phyloP scores from a whole-genome alignment of 176 grass and related monocot species.

The Aegilops bicornis region DNA sequence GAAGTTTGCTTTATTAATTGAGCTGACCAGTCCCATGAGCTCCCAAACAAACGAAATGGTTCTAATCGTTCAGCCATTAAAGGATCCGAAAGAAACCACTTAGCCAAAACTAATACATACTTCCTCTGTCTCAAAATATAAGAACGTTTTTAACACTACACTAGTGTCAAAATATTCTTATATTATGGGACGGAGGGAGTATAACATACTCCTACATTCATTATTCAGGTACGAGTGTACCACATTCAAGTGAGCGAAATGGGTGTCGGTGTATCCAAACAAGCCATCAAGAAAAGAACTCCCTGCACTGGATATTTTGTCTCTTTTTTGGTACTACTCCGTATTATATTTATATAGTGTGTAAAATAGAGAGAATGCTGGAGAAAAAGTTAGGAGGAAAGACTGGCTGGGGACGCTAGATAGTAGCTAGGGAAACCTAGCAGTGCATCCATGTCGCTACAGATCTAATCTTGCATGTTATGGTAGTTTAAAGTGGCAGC shows the following conservation, averaged over 20 bases:
- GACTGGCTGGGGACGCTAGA: background rate
- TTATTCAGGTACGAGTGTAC: background rate
- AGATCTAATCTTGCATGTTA: background rate
- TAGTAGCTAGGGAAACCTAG: background rate
- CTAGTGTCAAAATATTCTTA: too few species aligned
- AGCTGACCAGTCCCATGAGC: background rate
- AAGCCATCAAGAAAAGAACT: background rate
- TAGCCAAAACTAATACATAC: too few species aligned
- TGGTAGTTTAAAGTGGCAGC: constrained; percentile 16
- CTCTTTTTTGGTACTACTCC: background rate
- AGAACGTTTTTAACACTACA: too few species aligned
- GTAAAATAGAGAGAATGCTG: constrained; percentile 14
- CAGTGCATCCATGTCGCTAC: background rate
- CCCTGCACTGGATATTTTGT: background rate
- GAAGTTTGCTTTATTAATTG: background rate
- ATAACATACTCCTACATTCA: too few species aligned
- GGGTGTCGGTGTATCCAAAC: background rate
- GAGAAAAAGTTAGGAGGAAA: constrained; percentile 36
- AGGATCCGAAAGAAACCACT: background rate
- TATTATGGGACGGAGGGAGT: too few species aligned
- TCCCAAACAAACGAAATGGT: background rate
- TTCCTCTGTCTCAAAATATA: too few species aligned
- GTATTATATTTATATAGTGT: background rate
- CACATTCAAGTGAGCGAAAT: background rate
- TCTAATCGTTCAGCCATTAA: background rate